Base-by-base conservation (phyloP, 2,329 filamentous ascomycete genomes). In the Penicillium corylophilum region DNA sequence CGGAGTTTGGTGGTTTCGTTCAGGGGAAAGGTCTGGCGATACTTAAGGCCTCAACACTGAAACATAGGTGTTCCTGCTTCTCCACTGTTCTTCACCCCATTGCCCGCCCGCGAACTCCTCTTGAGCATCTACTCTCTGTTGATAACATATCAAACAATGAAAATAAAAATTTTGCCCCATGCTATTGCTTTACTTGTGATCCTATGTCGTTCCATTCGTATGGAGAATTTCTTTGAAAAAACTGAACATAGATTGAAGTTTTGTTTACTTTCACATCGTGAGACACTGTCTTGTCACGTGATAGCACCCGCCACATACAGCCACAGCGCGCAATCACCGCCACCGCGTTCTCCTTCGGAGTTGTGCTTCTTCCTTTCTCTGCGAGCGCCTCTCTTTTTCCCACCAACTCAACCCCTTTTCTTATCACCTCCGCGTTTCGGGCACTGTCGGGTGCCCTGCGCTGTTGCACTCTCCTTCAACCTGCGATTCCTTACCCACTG, bases 311-410 rank as follows among this genome's bases (percentile, higher is more conserved):
- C 56, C 51, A 56, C 51, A 46, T 7, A 7, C 44, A 41, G 39
- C 39, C 23, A 43, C 40, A 44, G 24, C 53, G 35, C 18, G 35
- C 50, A 59, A 55, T 55, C 59, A 59, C 59, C 54, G 56, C 56
- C 47, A 56, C 51, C 50, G 53, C 53, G 48, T 60, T 43, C 54
- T 61, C 56, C 56, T 36, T 62, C 58, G 58, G 50, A 43, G 50
- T 47, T 50, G 56, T 48, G 51, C 54, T 41, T 39, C 50, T 54
- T 50, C 51, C 53, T 46, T 54, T 60, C 54, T 48, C 50, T 54
- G 35, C 51, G 47, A 47, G 57, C 45, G 50, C 42, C 49, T 51
- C 46, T 52, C 46, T 35, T 26, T 47, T 41, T 57, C n/a, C 29
- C 28, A 43, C 12, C 16, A 53, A 29, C 39, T 23, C 31, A 28